A percentile compares a stretch with the other conserved stretches of the same genome.
Evolutionary conservation across 2,329 filamentous ascomycete species (phyloP).

Genomic region (Aureobasidium melanogenum): DNA sequence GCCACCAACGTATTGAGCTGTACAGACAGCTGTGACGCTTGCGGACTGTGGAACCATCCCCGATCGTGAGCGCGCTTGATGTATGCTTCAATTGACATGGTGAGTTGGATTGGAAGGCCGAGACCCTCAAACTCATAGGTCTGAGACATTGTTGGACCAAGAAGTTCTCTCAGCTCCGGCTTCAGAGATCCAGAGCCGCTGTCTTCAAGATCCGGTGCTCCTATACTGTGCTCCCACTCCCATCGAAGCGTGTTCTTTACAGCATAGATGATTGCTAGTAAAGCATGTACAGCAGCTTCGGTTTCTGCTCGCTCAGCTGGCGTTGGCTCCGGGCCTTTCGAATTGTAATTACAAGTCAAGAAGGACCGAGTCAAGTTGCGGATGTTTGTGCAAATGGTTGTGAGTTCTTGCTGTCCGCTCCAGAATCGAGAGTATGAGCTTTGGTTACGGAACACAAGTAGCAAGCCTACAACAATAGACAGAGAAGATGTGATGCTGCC

Average conservation of each 20-base stretch:
- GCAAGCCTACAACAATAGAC: slow-evolving; percentile 57
- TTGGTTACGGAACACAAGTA: slow-evolving; percentile 59
- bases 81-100: slow-evolving; percentile 51
- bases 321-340: slow-evolving; percentile 24
- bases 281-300: slow-evolving; percentile 49
- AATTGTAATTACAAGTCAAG: slow-evolving; percentile 37
- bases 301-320: slow-evolving; percentile 44
- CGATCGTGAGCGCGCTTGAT: slow-evolving; percentile 48
- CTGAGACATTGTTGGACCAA: slow-evolving; percentile 8
- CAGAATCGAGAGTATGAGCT: slow-evolving; percentile 59
- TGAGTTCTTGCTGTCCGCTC: slow-evolving; percentile 41
- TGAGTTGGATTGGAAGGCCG: slow-evolving; percentile 51
- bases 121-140: slow-evolving; percentile 50
- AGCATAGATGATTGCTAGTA: slow-evolving; percentile 54
- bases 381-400: slow-evolving; percentile 47
- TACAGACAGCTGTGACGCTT: slow-evolving; percentile 48
- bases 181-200: slow-evolving; percentile 4
- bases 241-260: slow-evolving; percentile 56
- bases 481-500: slow-evolving; percentile 53
- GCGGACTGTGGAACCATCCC: slow-evolving; percentile 52
- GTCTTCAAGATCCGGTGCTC: slow-evolving; percentile 1
- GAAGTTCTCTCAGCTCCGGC: neutral
- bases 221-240: slow-evolving; percentile 45
- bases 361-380: slow-evolving; percentile 52
- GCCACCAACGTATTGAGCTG: slow-evolving; percentile 49